Percentiles rank a stretch among this genome's conserved stretches.
Evolutionary conservation across 139 green algal genomes (phyloP).

Genomic region (Chlorella sp.): DNA sequence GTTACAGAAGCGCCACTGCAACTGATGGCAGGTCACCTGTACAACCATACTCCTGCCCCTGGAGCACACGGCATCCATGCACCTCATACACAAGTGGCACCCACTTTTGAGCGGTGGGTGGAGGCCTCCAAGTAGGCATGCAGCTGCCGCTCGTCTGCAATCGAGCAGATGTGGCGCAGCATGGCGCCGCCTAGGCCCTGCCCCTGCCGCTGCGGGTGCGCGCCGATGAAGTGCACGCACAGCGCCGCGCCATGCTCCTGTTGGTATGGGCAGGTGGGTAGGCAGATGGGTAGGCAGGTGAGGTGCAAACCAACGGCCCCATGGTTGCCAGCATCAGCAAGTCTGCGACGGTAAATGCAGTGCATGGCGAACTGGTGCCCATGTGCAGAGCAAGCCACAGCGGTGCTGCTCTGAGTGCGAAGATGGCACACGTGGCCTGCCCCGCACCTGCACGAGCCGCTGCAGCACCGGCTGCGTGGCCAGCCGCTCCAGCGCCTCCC

Average conservation of each 20-base stretch:
- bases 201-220: neutral
- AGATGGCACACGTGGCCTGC: too few species aligned
- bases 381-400: too few species aligned
- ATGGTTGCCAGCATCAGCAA: neutral
- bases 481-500: neutral
- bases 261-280: neutral
- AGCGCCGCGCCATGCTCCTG: constrained; percentile 16
- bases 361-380: too few species aligned
- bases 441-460: neutral
- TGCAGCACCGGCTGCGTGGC: neutral
- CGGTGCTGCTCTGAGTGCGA: too few species aligned
- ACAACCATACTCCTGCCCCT: too few species aligned
- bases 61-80: too few species aligned
- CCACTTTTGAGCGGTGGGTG: neutral
- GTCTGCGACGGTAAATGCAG: neutral
- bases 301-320: neutral
- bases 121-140: constrained; percentile 4
- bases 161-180: constrained; percentile 4
- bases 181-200: constrained; percentile 3
- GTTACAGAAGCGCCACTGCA: too few species aligned
- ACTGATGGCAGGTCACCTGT: too few species aligned
- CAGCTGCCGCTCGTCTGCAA: neutral
- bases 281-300: neutral
- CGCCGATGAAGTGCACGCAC: constrained; percentile 14
- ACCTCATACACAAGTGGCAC: too few species aligned